Conservation (phyloP, 805 yeast genomes). For the Lipomyces orientalis region DNA sequence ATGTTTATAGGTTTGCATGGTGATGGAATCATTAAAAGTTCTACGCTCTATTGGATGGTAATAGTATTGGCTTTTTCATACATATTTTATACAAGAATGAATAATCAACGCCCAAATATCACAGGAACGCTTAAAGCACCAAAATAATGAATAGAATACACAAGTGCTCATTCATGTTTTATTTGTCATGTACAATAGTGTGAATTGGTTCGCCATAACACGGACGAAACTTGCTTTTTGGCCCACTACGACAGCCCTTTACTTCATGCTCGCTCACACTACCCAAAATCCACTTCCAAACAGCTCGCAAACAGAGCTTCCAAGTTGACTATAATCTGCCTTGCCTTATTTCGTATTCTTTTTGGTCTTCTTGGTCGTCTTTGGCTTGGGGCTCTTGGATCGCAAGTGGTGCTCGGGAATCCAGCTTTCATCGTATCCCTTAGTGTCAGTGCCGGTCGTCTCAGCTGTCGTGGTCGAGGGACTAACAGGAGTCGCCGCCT, state of each 20-base stretch:
- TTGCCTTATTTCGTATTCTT: conserved; percentile 14
- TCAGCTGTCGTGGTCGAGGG: conserved; percentile 32
- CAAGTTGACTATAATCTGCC: not conserved
- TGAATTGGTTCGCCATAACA: not conserved
- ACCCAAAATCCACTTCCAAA: not conserved
- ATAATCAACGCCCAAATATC: not conserved
- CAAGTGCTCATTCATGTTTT: not conserved
- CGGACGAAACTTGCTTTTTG: not conserved
- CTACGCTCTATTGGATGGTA: not conserved
- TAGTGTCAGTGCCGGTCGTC: conserved; percentile 38
- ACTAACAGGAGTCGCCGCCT: conserved; percentile 22
- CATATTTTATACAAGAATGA: not conserved
- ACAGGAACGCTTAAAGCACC: not conserved
- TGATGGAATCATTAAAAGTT: not conserved
- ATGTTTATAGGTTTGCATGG: not conserved
- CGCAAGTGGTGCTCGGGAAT: conserved; percentile 53
- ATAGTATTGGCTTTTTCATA: not conserved
- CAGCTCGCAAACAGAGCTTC: not conserved
- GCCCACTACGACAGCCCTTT: not conserved
- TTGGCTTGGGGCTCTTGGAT: conserved; percentile 40
- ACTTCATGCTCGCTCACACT: not conserved
- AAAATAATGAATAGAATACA: not conserved
- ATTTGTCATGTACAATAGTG: not conserved
- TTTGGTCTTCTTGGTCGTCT: conserved; percentile 40
- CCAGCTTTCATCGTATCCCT: conserved; percentile 51